Percentiles rank a stretch among this genome's conserved stretches.
phyloP scores from a whole-genome alignment of 1,284 basidiomycete genomes.

The Phaffia rhodozyma region DNA sequence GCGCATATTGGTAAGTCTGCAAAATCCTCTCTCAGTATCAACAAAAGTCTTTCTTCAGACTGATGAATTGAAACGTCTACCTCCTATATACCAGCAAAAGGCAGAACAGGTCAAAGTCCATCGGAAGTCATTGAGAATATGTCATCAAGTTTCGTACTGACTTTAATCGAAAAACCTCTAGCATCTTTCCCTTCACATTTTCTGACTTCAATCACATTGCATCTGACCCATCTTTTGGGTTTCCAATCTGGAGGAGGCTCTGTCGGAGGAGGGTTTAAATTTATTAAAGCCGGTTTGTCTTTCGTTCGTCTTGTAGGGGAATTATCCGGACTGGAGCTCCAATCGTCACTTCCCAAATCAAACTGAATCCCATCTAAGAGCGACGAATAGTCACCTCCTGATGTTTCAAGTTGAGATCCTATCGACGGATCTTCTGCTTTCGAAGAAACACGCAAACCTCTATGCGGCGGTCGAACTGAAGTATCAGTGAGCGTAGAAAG shows the following conservation, averaged over 20 bases:
- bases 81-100: not conserved
- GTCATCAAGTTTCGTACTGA: not conserved
- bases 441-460: too few species aligned
- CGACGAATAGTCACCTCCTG: too few species aligned
- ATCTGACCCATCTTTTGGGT: constrained; percentile 21
- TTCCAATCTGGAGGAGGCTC: constrained; percentile 7
- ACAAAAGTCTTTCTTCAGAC: not conserved
- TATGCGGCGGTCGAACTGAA: too few species aligned
- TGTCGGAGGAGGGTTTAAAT: constrained; percentile 2
- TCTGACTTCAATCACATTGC: constrained; percentile 14
- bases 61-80: not conserved
- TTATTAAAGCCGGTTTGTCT: constrained; percentile 3
- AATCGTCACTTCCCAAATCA: too few species aligned
- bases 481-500: too few species aligned
- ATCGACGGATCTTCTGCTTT: too few species aligned
- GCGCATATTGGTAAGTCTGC: too few species aligned
- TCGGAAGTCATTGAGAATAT: not conserved
- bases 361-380: too few species aligned
- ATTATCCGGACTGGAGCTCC: too few species aligned
- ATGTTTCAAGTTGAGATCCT: too few species aligned
- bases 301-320: too few species aligned
- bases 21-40: constrained; percentile 12
- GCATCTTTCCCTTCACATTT: not conserved
- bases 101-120: not conserved
- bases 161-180: constrained; percentile 1